A percentile compares a stretch with the other conserved stretches of the same genome.
These are phyloP conservation scores for Paecilomyces niveus DNA, from an alignment of 2,329 filamentous ascomycete species.

Conservation along the genomic window DNA sequence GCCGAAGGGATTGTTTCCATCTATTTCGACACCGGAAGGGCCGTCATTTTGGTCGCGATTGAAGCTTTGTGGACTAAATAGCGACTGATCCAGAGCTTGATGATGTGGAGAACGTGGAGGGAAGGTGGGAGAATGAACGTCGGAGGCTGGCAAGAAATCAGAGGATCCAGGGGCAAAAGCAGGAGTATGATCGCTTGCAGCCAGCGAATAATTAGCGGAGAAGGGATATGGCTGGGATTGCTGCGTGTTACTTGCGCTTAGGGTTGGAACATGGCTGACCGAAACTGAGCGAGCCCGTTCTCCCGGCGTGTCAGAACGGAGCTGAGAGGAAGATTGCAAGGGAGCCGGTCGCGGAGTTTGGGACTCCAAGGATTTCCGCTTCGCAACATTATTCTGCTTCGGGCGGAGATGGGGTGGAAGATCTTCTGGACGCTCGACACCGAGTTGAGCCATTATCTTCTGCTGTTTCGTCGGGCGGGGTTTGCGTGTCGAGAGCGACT, in stretches of 20 bases:
- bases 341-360: conserved; percentile 19
- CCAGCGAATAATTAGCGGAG: conserved; percentile 32
- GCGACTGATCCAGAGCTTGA: conserved; percentile 27
- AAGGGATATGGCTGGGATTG: conserved; percentile 26
- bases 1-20: conserved; percentile 24
- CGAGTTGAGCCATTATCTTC: conserved; percentile 83
- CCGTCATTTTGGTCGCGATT: conserved; percentile 27
- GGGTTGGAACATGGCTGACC: conserved; percentile 23
- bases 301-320: conserved; percentile 16
- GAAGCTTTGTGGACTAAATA: conserved; percentile 37
- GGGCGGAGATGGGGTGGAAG: conserved; percentile 75
- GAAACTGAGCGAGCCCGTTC: conserved; percentile 23
- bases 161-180: conserved; percentile 29
- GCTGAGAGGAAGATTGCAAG: conserved; percentile 23
- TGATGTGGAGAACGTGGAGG: conserved; percentile 31
- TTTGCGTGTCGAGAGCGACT: conserved; percentile 87
- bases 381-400: conserved; percentile 62
- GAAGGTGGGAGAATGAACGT: conserved; percentile 30
- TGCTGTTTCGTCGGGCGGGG: conserved; percentile 94
- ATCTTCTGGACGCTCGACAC: conserved; percentile 84
- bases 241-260: conserved; percentile 15
- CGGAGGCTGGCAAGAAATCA: conserved; percentile 30
- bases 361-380: conserved; percentile 61
- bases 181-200: conserved; percentile 28
- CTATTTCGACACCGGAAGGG: conserved; percentile 23